Evolutionary conservation across 192 early-diverging fungal genomes (phyloP), one percentile per base, ranked within the genome.

Genomic region (Lunasporangiospora selenospora): DNA sequence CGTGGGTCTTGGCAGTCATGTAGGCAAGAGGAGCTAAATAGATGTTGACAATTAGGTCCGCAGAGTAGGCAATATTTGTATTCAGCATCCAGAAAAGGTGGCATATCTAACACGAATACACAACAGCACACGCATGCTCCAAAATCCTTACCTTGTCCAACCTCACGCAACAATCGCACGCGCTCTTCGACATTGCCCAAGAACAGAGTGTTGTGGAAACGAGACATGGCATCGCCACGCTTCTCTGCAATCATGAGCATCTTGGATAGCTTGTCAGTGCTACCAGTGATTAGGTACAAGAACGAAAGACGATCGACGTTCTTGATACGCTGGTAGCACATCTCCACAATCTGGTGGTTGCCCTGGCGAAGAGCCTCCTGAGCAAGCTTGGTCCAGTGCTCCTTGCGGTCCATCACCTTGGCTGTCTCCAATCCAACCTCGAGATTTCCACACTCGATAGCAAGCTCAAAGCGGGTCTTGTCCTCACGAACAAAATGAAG

Each of bases 401-500:
- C 93, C 15, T 91, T 86, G 58, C 89, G 86, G 65, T 99, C 90
- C 70, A 99, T 86, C 0, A 85, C 71, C 76, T 94, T 93, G 58
- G 97, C 97, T 7, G 93, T 95, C 77, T 99, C 96, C 38, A 97
- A 80, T 2, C 95, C 97, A 50, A 96, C 93, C 48, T 96, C 92
- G 43, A 99, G 80, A 75, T 99, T 97, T 31, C 95, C 97, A 58
- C 97, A 99, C 67, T 97, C 94, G 30, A 99, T 65, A 15, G 96
- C 98, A 34, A 98, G 84, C 65, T 98, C 98, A 71, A 98, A 98
- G 3, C 98, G 88, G 13, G 98, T 95, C 50, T 93, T 92, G 57
- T 89, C 89, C 64, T 99, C 98, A 65, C 96, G 91, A 52, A 99
- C 96, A 89, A 99, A 99, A 76, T 98, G 95, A 39, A 99, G 83